Evolutionary conservation across 345 rosid genomes (phyloP).

Genomic region (Eucalyptus fibrosa): DNA sequence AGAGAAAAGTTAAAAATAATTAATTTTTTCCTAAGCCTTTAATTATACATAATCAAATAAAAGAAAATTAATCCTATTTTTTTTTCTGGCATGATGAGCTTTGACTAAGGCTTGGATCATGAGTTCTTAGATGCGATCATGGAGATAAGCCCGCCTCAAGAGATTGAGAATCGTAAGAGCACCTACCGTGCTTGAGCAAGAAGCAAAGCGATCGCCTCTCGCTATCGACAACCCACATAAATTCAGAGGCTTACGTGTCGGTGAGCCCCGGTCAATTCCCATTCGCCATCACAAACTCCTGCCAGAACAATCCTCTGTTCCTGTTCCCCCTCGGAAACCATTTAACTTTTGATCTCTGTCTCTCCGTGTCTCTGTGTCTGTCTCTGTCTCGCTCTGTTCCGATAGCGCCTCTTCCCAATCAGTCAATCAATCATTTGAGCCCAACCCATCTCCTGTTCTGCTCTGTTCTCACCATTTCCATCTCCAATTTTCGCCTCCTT

Average conservation of each 20-base stretch:
- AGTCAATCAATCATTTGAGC: background rate
- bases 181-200: background rate
- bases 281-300: rapidly evolving
- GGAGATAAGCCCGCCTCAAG: background rate
- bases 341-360: background rate
- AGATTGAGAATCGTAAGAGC: background rate
- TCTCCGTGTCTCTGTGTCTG: too few species aligned
- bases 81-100: too few species aligned
- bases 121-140: background rate
- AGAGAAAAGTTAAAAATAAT: too few species aligned
- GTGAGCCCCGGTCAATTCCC: background rate
- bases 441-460: background rate
- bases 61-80: too few species aligned
- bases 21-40: too few species aligned
- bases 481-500: background rate
- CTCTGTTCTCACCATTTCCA: background rate
- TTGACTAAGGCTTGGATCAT: background rate
- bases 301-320: background rate
- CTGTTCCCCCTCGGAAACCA: background rate
- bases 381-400: background rate
- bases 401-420: background rate
- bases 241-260: background rate
- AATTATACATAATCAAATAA: too few species aligned
- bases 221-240: background rate
- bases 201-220: background rate